Conservation (phyloP, 345 rosid genomes). For the Ricinus communis region DNA sequence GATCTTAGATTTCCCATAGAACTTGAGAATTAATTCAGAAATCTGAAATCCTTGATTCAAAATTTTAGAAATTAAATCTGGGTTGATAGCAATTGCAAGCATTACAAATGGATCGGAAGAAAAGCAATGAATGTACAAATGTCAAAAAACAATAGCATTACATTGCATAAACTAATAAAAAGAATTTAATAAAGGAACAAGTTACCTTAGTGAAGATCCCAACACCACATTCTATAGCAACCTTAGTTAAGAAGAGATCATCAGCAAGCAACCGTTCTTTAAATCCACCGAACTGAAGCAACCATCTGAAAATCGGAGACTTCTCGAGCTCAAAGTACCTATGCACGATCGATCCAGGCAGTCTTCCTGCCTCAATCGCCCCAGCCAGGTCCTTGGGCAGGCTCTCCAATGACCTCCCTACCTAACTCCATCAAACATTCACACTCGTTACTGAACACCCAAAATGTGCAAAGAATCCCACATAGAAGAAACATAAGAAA, state of each 20-base stretch:
- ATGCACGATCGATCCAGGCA: slow-evolving; percentile 49
- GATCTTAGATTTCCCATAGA: not conserved
- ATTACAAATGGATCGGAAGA: too few relatives aligned
- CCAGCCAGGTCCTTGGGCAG: slow-evolving; percentile 62
- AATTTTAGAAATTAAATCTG: not conserved
- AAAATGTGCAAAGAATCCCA: too few relatives aligned
- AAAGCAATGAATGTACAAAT: not conserved
- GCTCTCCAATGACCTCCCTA: slow-evolving; percentile 47
- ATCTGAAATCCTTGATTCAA: not conserved
- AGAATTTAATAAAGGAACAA: too few relatives aligned
- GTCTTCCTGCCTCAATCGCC: slow-evolving; percentile 51
- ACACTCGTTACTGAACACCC: not conserved
- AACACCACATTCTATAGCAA: too few relatives aligned
- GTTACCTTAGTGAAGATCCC: too few relatives aligned
- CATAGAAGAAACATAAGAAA: too few relatives aligned
- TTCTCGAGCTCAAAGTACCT: slow-evolving; percentile 60
- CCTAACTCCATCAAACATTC: slow-evolving; percentile 29
- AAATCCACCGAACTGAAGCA: slow-evolving; percentile 20
- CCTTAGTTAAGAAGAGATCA: too few relatives aligned
- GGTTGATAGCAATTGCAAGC: not conserved
- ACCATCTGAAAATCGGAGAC: slow-evolving; percentile 47
- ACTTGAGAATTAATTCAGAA: not conserved
- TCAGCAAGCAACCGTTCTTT: too few relatives aligned
- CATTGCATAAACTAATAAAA: too few relatives aligned
- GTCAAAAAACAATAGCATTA: not conserved